phyloP scores from a whole-genome alignment of 1,284 basidiomycete genomes.

The Inonotus hispidus region DNA sequence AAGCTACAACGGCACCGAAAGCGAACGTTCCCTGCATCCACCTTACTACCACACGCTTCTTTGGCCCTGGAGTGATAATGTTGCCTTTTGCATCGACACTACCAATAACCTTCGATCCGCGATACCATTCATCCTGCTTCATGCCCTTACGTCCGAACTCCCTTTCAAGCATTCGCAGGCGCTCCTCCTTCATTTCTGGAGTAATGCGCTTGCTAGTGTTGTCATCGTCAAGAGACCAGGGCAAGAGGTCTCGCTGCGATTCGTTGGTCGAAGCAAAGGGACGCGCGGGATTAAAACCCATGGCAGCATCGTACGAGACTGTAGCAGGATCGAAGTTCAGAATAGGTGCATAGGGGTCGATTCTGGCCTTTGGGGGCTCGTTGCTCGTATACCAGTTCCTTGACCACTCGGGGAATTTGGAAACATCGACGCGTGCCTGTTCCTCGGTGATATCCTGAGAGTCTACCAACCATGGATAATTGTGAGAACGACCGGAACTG shows the following conservation, averaged over 20 bases:
- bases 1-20: conserved; percentile 44
- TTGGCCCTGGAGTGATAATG: conserved; percentile 57
- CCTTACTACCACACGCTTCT: conserved; percentile 47
- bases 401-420: conserved; percentile 57
- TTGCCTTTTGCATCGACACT: conserved; percentile 51
- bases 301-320: conserved; percentile 26
- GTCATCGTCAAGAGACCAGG: conserved; percentile 23
- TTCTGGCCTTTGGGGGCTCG: conserved; percentile 20
- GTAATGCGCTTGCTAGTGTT: conserved; percentile 36
- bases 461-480: conserved; percentile 20
- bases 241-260: conserved; percentile 27
- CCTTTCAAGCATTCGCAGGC: conserved; percentile 61
- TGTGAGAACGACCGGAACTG: conserved; percentile 11
- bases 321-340: conserved; percentile 27
- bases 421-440: conserved; percentile 42
- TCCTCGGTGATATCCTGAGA: conserved; percentile 1
- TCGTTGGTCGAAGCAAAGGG: conserved; percentile 37
- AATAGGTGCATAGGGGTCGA: conserved; percentile 24
- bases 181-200: conserved; percentile 52
- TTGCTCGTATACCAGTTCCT: conserved; percentile 45
- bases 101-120: conserved; percentile 44
- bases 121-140: conserved; percentile 35
- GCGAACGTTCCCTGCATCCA: conserved; percentile 47
- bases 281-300: conserved; percentile 28
- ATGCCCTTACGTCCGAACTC: conserved; percentile 42